phyloP scores from a whole-genome alignment of 805 yeast genomes.

The Wickerhamomyces hampshirensis region DNA sequence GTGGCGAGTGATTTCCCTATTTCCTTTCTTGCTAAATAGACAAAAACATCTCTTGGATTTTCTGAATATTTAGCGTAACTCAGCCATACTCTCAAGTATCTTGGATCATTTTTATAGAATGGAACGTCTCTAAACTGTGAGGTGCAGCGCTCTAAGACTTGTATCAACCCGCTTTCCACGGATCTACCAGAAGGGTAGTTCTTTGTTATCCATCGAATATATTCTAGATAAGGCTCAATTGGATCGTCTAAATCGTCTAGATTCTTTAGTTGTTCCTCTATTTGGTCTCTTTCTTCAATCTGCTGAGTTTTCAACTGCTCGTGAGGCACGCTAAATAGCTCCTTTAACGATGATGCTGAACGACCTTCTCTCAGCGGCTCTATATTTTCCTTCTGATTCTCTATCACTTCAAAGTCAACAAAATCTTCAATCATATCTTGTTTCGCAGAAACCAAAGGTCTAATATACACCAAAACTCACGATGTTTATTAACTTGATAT shows the following conservation, averaged over 20 bases:
- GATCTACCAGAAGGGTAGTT: slow-evolving; percentile 58
- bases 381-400: slow-evolving; percentile 73
- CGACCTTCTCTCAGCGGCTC: slow-evolving; percentile 64
- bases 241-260: slow-evolving; percentile 79
- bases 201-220: slow-evolving; percentile 66
- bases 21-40: slow-evolving; percentile 62
- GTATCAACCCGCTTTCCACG: slow-evolving; percentile 60
- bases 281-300: slow-evolving; percentile 34
- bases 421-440: slow-evolving; percentile 5
- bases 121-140: slow-evolving; percentile 57
- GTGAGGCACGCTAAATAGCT: slow-evolving; percentile 31
- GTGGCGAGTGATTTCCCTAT: slow-evolving; percentile 66
- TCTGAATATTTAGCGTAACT: slow-evolving; percentile 66
- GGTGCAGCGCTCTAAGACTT: slow-evolving; percentile 66
- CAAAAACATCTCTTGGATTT: slow-evolving; percentile 65
- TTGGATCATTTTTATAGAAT: slow-evolving; percentile 75
- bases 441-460: too few species aligned
- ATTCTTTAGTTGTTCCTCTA: slow-evolving; percentile 46
- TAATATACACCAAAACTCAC: too few species aligned
- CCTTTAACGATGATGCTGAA: slow-evolving; percentile 53
- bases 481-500: too few species aligned
- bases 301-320: slow-evolving; percentile 24
- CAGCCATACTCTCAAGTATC: slow-evolving; percentile 80
- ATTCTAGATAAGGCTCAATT: slow-evolving; percentile 66
- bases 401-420: slow-evolving; percentile 40